phyloP scores from a whole-genome alignment of 192 early-diverging fungal genomes.

The Obelidium mucronatum region DNA sequence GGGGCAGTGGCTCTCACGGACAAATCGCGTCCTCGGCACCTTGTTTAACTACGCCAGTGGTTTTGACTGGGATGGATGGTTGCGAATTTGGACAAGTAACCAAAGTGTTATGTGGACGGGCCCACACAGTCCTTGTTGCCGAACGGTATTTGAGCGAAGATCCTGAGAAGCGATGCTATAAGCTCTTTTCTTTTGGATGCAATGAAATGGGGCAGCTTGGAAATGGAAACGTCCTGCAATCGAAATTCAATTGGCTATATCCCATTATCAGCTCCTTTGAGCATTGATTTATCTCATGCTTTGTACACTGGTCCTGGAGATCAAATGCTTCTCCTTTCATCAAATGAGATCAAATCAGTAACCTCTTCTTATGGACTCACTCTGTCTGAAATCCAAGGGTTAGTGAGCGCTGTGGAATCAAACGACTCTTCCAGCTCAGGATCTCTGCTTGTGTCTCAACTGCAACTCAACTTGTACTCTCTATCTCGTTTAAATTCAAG shows the following conservation, averaged over 20 bases:
- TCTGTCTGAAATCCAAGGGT: not conserved
- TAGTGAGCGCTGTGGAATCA: slow-evolving; percentile 2
- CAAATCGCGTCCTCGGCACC: slow-evolving; percentile 2
- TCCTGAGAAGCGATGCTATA: slow-evolving; percentile 9
- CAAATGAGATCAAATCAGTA: not conserved
- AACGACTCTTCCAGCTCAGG: not conserved
- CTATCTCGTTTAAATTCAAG: slow-evolving; percentile 1
- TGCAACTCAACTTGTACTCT: slow-evolving; percentile 2
- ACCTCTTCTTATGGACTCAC: not conserved
- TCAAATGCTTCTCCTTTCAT: slow-evolving; percentile 19
- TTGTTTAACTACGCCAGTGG: not conserved
- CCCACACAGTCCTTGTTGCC: slow-evolving; percentile 1
- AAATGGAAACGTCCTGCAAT: not conserved
- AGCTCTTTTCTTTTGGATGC: slow-evolving; percentile 27
- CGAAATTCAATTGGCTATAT: not conserved
- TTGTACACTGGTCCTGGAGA: slow-evolving; percentile 7
- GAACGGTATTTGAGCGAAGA: not conserved
- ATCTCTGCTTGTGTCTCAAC: not conserved
- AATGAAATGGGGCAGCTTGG: slow-evolving; percentile 27
- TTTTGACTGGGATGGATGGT: slow-evolving; percentile 17
- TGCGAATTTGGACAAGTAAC: slow-evolving; percentile 8
- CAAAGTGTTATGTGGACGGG: not conserved
- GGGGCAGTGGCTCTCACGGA: slow-evolving; percentile 18
- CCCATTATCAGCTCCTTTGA: not conserved
- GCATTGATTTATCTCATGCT: not conserved